phyloP scores from a whole-genome alignment of 2,329 filamentous ascomycete species.

The Penicillium griseofulvum region DNA sequence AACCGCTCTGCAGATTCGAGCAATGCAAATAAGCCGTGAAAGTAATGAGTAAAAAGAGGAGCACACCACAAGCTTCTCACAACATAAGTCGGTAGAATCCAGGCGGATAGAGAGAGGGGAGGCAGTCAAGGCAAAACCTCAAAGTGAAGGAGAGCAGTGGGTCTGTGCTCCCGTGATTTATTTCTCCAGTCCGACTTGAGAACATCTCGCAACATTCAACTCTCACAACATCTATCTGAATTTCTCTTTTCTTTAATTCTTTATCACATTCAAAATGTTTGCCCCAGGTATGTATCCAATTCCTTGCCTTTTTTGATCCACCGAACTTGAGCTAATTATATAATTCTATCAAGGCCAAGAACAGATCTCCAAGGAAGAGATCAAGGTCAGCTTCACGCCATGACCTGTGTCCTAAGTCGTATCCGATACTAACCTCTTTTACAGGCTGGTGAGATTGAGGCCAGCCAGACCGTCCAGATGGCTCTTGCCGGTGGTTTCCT shows the following conservation, averaged over 20 bases:
- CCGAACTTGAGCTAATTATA: neutral
- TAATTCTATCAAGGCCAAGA: constrained; percentile 35
- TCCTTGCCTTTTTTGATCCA: neutral
- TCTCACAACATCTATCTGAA: constrained; percentile 1
- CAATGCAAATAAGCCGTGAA: neutral
- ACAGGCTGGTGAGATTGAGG: constrained; percentile 53
- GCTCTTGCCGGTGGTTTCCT: constrained; percentile 55
- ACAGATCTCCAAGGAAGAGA: constrained; percentile 48
- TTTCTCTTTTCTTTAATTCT: neutral
- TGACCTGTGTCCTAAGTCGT: neutral
- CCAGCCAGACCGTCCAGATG: constrained; percentile 53
- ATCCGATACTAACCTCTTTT: constrained; percentile 8
- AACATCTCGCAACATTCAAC: constrained; percentile 6
- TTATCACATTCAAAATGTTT: constrained; percentile 29
- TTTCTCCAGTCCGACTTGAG: constrained; percentile 13
- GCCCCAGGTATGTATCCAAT: constrained; percentile 28
- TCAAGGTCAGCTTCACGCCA: constrained; percentile 35
- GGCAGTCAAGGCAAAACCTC: constrained; percentile 12
- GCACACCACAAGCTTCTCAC: neutral
- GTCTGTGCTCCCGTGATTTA: constrained; percentile 30
- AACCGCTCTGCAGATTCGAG: neutral
- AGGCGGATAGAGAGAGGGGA: constrained; percentile 4
- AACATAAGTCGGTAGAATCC: neutral
- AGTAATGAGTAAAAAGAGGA: neutral
- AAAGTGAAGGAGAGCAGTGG: constrained; percentile 21